Conservation (phyloP, 2,329 filamentous ascomycete species). For the Epicoccum nigrum region DNA sequence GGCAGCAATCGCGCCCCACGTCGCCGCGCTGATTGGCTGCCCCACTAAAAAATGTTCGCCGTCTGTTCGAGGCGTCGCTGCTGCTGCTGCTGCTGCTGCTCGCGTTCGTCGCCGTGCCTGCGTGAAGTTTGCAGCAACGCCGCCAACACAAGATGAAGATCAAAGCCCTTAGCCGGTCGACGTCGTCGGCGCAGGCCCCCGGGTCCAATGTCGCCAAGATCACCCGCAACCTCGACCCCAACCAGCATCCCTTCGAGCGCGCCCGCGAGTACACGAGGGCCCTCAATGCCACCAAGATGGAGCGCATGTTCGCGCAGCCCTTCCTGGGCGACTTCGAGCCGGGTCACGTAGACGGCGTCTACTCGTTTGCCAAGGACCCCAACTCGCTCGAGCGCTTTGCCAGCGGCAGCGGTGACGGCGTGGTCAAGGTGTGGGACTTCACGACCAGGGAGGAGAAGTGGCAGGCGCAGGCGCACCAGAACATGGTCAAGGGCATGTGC, state of each 20-base stretch:
- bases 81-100: too few species aligned
- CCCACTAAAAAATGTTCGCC: constrained; percentile 22
- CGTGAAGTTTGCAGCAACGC: constrained; percentile 16
- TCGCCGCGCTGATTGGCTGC: constrained; percentile 21
- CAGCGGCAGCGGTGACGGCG: constrained; percentile 70
- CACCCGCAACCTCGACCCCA: constrained; percentile 78
- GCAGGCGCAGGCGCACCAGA: constrained; percentile 84
- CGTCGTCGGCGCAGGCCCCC: constrained; percentile 68
- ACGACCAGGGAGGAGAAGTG: constrained; percentile 74
- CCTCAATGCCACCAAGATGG: constrained; percentile 85
- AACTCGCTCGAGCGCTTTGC: constrained; percentile 54
- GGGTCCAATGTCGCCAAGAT: constrained; percentile 69
- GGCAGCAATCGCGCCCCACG: constrained; percentile 4
- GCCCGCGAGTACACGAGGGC: constrained; percentile 83
- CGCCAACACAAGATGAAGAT: constrained; percentile 50
- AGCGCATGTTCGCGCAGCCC: constrained; percentile 87
- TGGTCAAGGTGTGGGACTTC: constrained; percentile 92
- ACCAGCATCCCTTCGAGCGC: constrained; percentile 87
- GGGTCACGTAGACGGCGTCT: constrained; percentile 86
- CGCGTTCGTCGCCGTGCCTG: constrained; percentile 9
- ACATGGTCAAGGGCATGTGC: constrained; percentile 87
- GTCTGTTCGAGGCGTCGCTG: constrained; percentile 5
- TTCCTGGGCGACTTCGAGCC: constrained; percentile 86
- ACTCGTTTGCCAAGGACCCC: constrained; percentile 56
- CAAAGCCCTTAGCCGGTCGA: constrained; percentile 69